Percentiles rank a stretch among this genome's conserved stretches.
phyloP scores from a whole-genome alignment of 805 yeast species.

The Metschnikowia lachancei region DNA sequence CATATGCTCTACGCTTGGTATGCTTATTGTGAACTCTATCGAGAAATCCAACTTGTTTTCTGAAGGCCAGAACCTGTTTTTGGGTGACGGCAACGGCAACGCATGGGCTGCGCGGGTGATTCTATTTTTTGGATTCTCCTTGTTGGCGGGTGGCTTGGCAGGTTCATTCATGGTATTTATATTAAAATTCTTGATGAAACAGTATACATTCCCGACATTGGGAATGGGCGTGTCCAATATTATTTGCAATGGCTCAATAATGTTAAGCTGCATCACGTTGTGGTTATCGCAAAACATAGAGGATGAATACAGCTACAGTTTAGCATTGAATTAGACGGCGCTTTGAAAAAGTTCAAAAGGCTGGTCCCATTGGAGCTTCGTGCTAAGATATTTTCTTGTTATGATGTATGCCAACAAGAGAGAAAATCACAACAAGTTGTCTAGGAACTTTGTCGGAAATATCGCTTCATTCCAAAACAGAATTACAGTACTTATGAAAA shows the following conservation, averaged over 20 bases:
- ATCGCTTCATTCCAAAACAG: not conserved
- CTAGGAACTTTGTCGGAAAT: not conserved
- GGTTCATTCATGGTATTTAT: constrained; percentile 88
- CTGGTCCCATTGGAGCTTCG: constrained; percentile 5
- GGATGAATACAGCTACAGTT: constrained; percentile 91
- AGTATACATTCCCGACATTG: constrained; percentile 79
- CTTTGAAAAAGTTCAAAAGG: not conserved
- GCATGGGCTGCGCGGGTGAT: constrained; percentile 95
- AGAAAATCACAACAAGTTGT: not conserved
- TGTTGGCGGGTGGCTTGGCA: constrained; percentile 90
- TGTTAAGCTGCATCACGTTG: constrained; percentile 83
- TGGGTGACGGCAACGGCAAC: constrained; percentile 47
- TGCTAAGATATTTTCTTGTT: not conserved
- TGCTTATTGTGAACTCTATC: constrained; percentile 74
- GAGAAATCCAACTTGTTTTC: constrained; percentile 61
- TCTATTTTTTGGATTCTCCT: constrained; percentile 85
- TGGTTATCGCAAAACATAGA: constrained; percentile 97
- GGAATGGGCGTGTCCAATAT: constrained; percentile 94
- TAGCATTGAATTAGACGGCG: constrained; percentile 53
- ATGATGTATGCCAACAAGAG: not conserved
- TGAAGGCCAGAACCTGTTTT: constrained; percentile 37
- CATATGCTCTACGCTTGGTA: constrained; percentile 83
- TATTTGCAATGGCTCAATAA: constrained; percentile 69
- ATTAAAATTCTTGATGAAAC: constrained; percentile 76
- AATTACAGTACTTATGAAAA: not conserved